phyloP scores from a whole-genome alignment of 345 rosid species.

The Barbarea vulgaris region DNA sequence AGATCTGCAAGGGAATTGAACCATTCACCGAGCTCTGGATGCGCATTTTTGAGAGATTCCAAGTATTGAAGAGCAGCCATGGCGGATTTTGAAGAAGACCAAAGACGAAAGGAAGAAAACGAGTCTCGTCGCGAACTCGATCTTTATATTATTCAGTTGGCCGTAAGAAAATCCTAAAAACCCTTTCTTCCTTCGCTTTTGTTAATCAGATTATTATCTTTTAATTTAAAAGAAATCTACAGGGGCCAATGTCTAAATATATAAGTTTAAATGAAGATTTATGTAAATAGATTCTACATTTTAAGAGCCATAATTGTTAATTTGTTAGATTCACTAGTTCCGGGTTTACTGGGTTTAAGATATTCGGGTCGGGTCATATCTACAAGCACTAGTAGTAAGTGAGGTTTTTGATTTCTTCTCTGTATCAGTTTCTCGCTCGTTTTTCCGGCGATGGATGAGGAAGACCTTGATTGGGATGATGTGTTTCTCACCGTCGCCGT shows the following conservation, averaged over 20 bases:
- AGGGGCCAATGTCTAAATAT: background rate
- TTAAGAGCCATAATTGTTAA: too few relatives aligned
- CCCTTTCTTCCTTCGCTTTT: constrained; percentile 6
- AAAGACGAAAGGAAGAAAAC: background rate
- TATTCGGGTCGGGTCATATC: constrained; percentile 25
- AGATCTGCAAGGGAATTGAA: constrained; percentile 88
- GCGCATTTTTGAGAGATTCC: constrained; percentile 65
- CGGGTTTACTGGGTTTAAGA: constrained; percentile 6
- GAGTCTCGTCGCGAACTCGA: constrained; percentile 10
- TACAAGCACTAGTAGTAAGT: background rate
- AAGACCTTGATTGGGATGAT: constrained; percentile 57
- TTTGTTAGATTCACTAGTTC: background rate
- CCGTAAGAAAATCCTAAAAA: constrained; percentile 22
- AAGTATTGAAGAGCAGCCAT: constrained; percentile 95
- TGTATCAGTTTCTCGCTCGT: background rate
- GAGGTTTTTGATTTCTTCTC: background rate
- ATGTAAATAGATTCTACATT: too few relatives aligned
- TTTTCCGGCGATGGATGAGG: background rate
- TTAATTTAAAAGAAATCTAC: background rate
- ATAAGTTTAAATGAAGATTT: background rate
- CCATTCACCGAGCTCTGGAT: constrained; percentile 95
- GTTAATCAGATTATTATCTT: background rate
- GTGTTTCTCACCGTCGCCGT: constrained; percentile 52
- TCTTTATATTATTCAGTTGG: constrained; percentile 10
- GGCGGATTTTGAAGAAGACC: constrained; percentile 32